These are phyloP conservation scores for Escovopsis sp. DNA, from an alignment of 2,329 filamentous ascomycete genomes.

Conservation along the genomic window DNA sequence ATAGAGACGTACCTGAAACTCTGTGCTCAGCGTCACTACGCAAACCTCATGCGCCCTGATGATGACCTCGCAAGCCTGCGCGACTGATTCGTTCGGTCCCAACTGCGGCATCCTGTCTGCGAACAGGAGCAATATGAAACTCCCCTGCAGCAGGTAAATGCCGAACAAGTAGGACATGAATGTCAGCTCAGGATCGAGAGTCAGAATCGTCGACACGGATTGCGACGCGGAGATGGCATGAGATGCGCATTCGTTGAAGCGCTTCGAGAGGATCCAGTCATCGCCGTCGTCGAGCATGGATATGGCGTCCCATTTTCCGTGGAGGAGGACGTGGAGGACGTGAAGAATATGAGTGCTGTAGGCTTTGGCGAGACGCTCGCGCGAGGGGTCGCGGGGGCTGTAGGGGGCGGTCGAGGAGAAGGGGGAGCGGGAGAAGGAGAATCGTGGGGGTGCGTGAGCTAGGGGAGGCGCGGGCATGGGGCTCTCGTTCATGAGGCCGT, in stretches of 20 bases:
- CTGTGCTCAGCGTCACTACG: constrained; percentile 33
- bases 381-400: constrained; percentile 14
- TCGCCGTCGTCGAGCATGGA: constrained; percentile 33
- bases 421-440: constrained; percentile 6
- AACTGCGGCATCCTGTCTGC: constrained; percentile 34
- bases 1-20: constrained; percentile 27
- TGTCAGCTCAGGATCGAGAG: constrained; percentile 32
- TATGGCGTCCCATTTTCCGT: constrained; percentile 35
- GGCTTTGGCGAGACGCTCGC: constrained; percentile 25
- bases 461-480: not conserved
- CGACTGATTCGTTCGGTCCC: constrained; percentile 28
- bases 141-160: constrained; percentile 36
- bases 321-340: constrained; percentile 31
- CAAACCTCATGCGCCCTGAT: constrained; percentile 36
- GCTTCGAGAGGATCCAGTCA: constrained; percentile 31
- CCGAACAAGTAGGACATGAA: constrained; percentile 40
- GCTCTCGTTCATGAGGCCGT: constrained; percentile 7
- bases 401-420: constrained; percentile 4
- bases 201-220: constrained; percentile 29
- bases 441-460: constrained; percentile 1
- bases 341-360: constrained; percentile 34
- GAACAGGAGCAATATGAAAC: constrained; percentile 33
- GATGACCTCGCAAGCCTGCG: constrained; percentile 34
- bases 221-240: constrained; percentile 33
- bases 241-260: constrained; percentile 29